Conservation (phyloP, 495 filamentous ascomycete genomes). For the Tuber aestivum region DNA sequence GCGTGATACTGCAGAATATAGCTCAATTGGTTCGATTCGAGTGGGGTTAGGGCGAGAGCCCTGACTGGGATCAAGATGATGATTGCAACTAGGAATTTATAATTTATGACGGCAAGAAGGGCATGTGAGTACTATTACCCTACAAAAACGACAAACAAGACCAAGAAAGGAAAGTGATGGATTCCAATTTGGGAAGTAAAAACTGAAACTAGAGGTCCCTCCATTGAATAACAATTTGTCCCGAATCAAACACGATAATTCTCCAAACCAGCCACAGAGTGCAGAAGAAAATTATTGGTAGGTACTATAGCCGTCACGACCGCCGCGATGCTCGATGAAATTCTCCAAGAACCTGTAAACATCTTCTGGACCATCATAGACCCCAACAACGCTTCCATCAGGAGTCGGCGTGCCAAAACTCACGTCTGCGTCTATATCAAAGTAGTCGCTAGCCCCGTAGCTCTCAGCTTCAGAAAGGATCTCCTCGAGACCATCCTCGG, state of each 20-base stretch:
- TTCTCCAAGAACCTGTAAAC: slow-evolving; percentile 84
- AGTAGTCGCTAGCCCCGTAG: slow-evolving; percentile 44
- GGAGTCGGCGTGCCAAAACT: slow-evolving; percentile 50
- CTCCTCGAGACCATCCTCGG: slow-evolving; percentile 49
- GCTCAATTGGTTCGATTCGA: not conserved
- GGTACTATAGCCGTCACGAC: not conserved
- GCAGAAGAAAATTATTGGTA: slow-evolving; percentile 7
- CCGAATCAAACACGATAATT: not conserved
- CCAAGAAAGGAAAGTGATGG: not conserved
- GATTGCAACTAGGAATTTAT: not conserved
- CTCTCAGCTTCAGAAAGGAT: slow-evolving; percentile 26
- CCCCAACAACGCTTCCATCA: slow-evolving; percentile 49
- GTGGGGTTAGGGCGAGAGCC: not conserved
- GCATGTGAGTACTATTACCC: not conserved
- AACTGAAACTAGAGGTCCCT: not conserved
- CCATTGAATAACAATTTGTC: not conserved
- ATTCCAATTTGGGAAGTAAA: slow-evolving; percentile 1
- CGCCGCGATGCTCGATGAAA: slow-evolving; percentile 53
- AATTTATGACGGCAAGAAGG: not conserved
- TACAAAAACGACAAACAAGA: not conserved
- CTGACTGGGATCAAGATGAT: not conserved
- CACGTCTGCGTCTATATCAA: slow-evolving; percentile 49
- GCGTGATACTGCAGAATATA: not conserved
- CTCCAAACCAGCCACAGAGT: not conserved
- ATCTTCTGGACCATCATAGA: slow-evolving; percentile 76